Conservation (phyloP, 2,329 filamentous ascomycete species). For the Venturia pyrina region DNA sequence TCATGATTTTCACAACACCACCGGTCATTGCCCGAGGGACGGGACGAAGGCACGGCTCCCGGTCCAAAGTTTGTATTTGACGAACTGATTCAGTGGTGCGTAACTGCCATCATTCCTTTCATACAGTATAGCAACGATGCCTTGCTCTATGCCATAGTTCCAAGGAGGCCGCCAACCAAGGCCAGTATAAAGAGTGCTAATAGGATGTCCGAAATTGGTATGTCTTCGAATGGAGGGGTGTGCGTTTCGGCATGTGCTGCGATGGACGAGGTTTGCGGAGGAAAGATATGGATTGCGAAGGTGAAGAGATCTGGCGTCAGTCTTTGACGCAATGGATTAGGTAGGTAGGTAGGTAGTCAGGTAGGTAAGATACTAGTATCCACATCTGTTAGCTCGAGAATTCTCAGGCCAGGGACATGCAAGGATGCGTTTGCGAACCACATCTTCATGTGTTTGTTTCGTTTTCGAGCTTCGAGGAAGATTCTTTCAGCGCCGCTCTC, state of each 20-base stretch:
- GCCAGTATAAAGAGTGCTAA: slow-evolving; percentile 50
- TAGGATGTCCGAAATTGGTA: slow-evolving; percentile 52
- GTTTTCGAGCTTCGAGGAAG: slow-evolving; percentile 16
- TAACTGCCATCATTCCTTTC: slow-evolving; percentile 31
- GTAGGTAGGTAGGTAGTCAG: too few species aligned
- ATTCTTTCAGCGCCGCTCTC: slow-evolving; percentile 19
- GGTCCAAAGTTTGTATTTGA: slow-evolving; percentile 49
- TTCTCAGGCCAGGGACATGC: slow-evolving; percentile 15
- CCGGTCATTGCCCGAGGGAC: slow-evolving; percentile 32
- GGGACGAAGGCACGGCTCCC: slow-evolving; percentile 52
- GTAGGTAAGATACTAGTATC: slow-evolving; percentile 8
- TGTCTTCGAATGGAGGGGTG: slow-evolving; percentile 48
- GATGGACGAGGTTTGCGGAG: slow-evolving; percentile 44
- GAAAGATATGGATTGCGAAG: slow-evolving; percentile 45
- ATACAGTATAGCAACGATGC: slow-evolving; percentile 52
- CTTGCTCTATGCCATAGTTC: slow-evolving; percentile 47
- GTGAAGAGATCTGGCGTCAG: slow-evolving; percentile 25
- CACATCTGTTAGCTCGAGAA: slow-evolving; percentile 17
- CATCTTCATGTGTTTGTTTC: slow-evolving; percentile 17
- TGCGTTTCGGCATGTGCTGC: slow-evolving; percentile 57
- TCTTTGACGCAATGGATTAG: slow-evolving; percentile 22
- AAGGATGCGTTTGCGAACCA: slow-evolving; percentile 18
- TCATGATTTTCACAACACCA: slow-evolving; percentile 14
- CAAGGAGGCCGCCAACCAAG: slow-evolving; percentile 58
- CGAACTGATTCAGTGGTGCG: slow-evolving; percentile 49